phyloP scores from a whole-genome alignment of 208 protist species.

The Leishmania tarentolae region DNA sequence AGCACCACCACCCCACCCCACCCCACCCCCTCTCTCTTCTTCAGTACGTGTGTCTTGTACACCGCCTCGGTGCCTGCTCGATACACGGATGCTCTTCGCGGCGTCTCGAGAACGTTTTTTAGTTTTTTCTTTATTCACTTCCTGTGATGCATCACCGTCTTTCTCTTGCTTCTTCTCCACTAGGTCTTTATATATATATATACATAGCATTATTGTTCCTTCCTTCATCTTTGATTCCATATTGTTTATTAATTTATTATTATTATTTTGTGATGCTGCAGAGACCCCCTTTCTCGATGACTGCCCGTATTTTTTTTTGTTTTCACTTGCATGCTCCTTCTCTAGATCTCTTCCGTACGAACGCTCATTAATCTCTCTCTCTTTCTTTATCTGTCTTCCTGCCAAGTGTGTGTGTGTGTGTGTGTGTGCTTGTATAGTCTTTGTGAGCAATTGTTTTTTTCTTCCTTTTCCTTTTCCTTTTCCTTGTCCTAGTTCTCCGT shows the following conservation, averaged over 20 bases:
- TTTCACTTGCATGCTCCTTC: not conserved
- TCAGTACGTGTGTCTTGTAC: conserved; percentile 12
- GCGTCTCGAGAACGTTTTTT: conserved; percentile 1
- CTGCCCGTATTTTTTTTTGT: not conserved
- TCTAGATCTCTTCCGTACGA: not conserved
- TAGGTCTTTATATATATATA: not conserved
- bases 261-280: not conserved
- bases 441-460: not conserved
- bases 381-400: not conserved
- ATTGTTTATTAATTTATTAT: conserved; percentile 18
- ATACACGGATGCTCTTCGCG: not conserved
- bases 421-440: not conserved
- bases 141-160: not conserved
- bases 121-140: not conserved
- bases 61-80: not conserved
- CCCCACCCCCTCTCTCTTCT: conserved; percentile 13
- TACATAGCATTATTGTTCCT: not conserved
- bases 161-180: not conserved
- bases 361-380: not conserved
- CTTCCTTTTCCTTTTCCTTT: no score
- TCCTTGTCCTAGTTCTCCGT: not conserved
- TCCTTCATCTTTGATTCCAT: not conserved
- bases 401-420: not conserved
- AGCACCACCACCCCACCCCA: no score
- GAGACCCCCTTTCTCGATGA: not conserved